Conservation (phyloP, 345 rosid genomes). For the Durio zibethinus region DNA sequence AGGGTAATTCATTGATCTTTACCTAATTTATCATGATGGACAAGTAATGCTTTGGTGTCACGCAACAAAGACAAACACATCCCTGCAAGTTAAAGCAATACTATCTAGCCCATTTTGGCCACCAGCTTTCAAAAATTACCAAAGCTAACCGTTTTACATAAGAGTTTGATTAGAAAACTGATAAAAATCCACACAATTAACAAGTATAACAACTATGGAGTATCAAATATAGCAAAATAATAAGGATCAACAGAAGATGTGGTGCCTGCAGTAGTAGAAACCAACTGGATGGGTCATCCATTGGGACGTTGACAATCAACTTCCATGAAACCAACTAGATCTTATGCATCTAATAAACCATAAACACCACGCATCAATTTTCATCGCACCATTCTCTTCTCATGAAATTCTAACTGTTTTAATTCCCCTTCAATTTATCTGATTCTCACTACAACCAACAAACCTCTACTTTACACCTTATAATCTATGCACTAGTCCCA, state of each 20-base stretch:
- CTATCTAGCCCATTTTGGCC: background rate
- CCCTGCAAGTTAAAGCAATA: conserved; percentile 1
- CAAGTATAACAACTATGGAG: background rate
- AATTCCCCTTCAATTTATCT: no score
- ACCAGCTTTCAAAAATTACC: background rate
- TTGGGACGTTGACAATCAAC: background rate
- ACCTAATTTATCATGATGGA: background rate
- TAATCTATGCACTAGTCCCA: no score
- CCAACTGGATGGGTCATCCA: background rate
- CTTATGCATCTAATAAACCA: background rate
- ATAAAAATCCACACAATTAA: background rate
- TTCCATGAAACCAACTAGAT: background rate
- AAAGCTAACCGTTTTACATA: background rate
- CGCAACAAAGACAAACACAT: background rate
- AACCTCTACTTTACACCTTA: no score
- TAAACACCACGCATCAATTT: background rate
- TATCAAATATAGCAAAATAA: background rate
- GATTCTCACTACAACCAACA: no score
- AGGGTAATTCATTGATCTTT: background rate
- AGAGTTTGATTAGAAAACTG: background rate
- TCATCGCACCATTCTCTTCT: background rate
- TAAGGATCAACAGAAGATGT: background rate
- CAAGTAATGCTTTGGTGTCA: background rate
- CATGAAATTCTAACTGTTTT: background rate
- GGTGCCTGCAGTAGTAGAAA: background rate